phyloP scores from a whole-genome alignment of 129 eudicot species.

The Escallonia herrerae region DNA sequence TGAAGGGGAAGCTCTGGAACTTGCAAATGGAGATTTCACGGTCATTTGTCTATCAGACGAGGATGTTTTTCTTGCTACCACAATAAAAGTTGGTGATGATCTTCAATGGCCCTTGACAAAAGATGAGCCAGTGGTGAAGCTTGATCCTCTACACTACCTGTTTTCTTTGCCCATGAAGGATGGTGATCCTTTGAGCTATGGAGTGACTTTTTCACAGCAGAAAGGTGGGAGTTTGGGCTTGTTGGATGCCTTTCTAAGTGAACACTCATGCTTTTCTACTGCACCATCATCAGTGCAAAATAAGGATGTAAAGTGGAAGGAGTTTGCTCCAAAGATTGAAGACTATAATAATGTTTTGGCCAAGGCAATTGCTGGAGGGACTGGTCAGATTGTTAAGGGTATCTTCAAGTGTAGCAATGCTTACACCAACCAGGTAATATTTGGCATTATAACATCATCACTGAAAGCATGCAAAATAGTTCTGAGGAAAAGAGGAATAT shows the following conservation, averaged over 20 bases:
- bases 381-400: conserved; percentile 90
- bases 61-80: conserved; percentile 53
- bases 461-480: no score
- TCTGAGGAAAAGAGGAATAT: no score
- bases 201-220: conserved; percentile 53
- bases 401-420: conserved; percentile 81
- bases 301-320: conserved; percentile 69
- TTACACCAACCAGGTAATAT: conserved; percentile 68
- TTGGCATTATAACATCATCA: no score
- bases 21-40: conserved; percentile 51
- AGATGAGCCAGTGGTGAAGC: conserved; percentile 92
- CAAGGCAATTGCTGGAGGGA: conserved; percentile 88
- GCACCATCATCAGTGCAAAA: conserved; percentile 13
- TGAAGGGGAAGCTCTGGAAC: conserved; percentile 72
- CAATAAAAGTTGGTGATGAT: conserved; percentile 58
- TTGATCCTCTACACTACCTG: conserved; percentile 62
- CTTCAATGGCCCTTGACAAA: conserved; percentile 95
- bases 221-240: conserved; percentile 22
- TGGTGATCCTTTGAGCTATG: conserved; percentile 61
- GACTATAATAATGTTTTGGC: conserved; percentile 76
- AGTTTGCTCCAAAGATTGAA: conserved; percentile 73
- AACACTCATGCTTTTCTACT: conserved; percentile 43
- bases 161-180: conserved; percentile 65
- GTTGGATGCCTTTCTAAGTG: conserved; percentile 58
- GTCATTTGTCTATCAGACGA: conserved; percentile 39